phyloP scores from a whole-genome alignment of 2,329 filamentous ascomycete species.

The Aspergillus alliaceus region DNA sequence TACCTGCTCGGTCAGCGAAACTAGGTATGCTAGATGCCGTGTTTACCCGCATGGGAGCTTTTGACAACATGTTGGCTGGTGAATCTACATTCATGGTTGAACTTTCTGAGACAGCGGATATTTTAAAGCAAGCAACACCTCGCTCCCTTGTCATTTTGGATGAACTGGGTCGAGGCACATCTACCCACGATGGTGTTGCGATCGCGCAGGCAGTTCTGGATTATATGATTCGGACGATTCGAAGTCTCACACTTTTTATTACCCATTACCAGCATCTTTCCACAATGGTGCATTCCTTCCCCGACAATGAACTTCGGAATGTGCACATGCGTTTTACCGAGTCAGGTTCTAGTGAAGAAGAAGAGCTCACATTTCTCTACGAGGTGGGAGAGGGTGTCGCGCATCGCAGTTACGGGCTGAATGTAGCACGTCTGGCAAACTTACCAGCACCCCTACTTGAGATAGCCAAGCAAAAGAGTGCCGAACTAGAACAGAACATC shows the following conservation, averaged over 20 bases:
- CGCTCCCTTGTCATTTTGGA: slow-evolving; percentile 88
- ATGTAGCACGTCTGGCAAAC: slow-evolving; percentile 83
- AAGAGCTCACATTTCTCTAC: slow-evolving; percentile 93
- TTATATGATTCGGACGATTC: slow-evolving; percentile 72
- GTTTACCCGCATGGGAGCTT: slow-evolving; percentile 92
- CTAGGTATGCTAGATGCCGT: slow-evolving; percentile 88
- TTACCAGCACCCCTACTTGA: slow-evolving; percentile 77
- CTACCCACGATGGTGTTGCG: slow-evolving; percentile 92
- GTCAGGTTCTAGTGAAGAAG: slow-evolving; percentile 54
- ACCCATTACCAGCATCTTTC: slow-evolving; percentile 92
- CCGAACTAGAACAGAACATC: slow-evolving; percentile 74
- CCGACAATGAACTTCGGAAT: slow-evolving; percentile 68
- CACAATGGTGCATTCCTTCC: slow-evolving; percentile 70
- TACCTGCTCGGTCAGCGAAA: slow-evolving; percentile 72
- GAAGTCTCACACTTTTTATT: slow-evolving; percentile 87
- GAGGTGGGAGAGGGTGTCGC: slow-evolving; percentile 89
- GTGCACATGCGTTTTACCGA: slow-evolving; percentile 91
- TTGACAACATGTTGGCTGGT: slow-evolving; percentile 92
- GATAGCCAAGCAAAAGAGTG: slow-evolving; percentile 75
- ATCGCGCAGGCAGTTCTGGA: slow-evolving; percentile 91
- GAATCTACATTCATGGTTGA: slow-evolving; percentile 99
- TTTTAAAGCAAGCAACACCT: slow-evolving; percentile 83
- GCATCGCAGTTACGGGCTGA: slow-evolving; percentile 90
- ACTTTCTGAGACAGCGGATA: slow-evolving; percentile 85
- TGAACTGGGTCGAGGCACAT: slow-evolving; percentile 89